A percentile compares a stretch with the other conserved stretches of the same genome.
Conservation (phyloP, 352 stramenopile genomes). For the Peronospora farinosa region DNA sequence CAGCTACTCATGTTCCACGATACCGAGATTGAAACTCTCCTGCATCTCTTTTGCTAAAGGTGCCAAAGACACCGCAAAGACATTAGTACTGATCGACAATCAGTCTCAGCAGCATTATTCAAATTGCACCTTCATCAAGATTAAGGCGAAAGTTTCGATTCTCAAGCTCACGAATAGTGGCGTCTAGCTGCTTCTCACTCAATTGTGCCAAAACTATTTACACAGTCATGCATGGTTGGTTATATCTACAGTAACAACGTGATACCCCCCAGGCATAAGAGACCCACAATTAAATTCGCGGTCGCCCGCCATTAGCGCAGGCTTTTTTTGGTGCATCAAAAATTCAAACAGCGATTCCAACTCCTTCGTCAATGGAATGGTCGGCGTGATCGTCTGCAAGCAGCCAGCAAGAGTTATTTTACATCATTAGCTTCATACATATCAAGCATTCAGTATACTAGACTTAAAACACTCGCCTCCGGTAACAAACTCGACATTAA, state of each 20-base stretch:
- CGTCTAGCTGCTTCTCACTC: slow-evolving; percentile 62
- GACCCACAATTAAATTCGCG: slow-evolving; percentile 41
- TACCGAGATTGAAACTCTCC: slow-evolving; percentile 40
- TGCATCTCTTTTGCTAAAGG: slow-evolving; percentile 33
- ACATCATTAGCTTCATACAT: too few species aligned
- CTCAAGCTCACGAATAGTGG: slow-evolving; percentile 67
- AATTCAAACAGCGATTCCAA: slow-evolving; percentile 56
- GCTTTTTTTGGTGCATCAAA: slow-evolving; percentile 45
- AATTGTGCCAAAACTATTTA: slow-evolving; percentile 38
- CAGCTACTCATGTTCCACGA: slow-evolving; percentile 10
- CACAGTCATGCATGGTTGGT: neutral
- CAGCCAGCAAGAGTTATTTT: neutral
- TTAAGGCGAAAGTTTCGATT: slow-evolving; percentile 82
- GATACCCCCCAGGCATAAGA: neutral
- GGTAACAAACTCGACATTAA: slow-evolving; percentile 22
- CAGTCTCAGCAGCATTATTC: neutral
- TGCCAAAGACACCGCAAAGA: slow-evolving; percentile 3
- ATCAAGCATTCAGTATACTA: too few species aligned
- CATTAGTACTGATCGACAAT: slow-evolving; percentile 1
- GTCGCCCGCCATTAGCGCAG: slow-evolving; percentile 19
- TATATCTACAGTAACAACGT: neutral
- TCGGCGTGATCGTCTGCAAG: slow-evolving; percentile 44
- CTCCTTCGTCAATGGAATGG: slow-evolving; percentile 43
- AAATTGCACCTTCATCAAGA: slow-evolving; percentile 56
- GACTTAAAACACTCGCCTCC: slow-evolving; percentile 14